These are phyloP conservation scores for Solanum bulbocastanum DNA, from an alignment of 257 asterid genomes.

Conservation along the genomic window DNA sequence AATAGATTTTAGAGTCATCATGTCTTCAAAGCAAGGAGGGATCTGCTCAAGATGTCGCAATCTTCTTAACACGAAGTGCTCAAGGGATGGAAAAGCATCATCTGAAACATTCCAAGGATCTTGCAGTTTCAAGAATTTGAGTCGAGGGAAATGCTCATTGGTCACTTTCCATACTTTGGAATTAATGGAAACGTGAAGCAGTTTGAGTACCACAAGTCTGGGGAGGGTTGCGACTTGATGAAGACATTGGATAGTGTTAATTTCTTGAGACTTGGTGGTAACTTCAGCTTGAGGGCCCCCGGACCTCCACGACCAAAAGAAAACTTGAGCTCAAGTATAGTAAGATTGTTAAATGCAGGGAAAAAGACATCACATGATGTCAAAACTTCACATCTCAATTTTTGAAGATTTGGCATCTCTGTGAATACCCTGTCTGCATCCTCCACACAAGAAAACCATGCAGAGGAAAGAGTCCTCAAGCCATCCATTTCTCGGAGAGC, in stretches of 20 bases:
- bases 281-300: neutral
- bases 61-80: neutral
- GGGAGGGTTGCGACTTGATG: neutral
- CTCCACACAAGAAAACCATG: neutral
- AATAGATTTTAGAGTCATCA: neutral
- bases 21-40: neutral
- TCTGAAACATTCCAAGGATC: neutral
- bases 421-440: neutral
- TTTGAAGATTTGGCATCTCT: neutral
- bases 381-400: neutral
- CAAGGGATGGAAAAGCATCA: slow-evolving; percentile 1
- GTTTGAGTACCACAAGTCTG: neutral
- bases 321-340: neutral
- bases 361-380: rapidly evolving
- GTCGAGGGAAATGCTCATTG: neutral
- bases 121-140: neutral
- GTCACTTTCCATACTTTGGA: neutral
- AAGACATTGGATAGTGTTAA: neutral
- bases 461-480: neutral
- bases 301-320: neutral
- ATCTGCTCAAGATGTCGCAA: neutral
- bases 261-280: neutral
- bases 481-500: neutral
- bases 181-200: rapidly evolving
- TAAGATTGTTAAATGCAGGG: neutral